phyloP scores from a whole-genome alignment of 495 filamentous ascomycete species.

The Platismatia glauca region DNA sequence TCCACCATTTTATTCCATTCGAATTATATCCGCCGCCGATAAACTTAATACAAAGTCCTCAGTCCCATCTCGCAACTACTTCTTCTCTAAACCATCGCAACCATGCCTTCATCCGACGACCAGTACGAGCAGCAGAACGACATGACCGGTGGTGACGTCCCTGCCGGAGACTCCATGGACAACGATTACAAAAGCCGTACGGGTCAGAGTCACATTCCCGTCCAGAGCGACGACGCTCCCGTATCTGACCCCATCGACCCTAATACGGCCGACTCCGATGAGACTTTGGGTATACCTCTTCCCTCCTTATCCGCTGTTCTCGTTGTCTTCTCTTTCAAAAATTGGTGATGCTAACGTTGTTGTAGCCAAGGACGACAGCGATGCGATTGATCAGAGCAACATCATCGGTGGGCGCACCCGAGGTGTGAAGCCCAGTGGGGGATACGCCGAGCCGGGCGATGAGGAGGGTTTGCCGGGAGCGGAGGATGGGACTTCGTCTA shows the following conservation, averaged over 20 bases:
- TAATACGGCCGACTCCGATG: slow-evolving; percentile 39
- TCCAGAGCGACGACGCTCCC: slow-evolving; percentile 41
- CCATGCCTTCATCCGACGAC: slow-evolving; percentile 27
- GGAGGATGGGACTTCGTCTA: slow-evolving; percentile 20
- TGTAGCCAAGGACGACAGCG: slow-evolving; percentile 42
- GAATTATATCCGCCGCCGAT: neutral
- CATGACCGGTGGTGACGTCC: slow-evolving; percentile 15
- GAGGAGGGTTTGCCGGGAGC: slow-evolving; percentile 34
- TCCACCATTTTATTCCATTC: neutral
- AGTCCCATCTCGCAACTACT: neutral
- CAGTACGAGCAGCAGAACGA: slow-evolving; percentile 26
- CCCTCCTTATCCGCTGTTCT: neutral
- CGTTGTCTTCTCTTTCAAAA: too few species aligned
- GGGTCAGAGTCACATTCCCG: slow-evolving; percentile 38
- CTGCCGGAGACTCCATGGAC: slow-evolving; percentile 25
- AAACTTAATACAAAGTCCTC: neutral
- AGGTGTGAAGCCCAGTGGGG: slow-evolving; percentile 38
- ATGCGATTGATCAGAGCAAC: slow-evolving; percentile 45
- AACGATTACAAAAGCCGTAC: slow-evolving; percentile 35
- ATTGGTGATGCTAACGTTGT: neutral
- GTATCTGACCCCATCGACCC: slow-evolving; percentile 42
- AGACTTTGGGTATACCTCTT: slow-evolving; percentile 38
- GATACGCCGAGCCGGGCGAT: slow-evolving; percentile 45
- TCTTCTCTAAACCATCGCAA: neutral
- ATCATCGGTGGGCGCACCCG: slow-evolving; percentile 41